Evolutionary conservation across 495 filamentous ascomycete species (phyloP), one percentile per base, ranked within the genome.

Genomic region (Jackrogersella multiformis): DNA sequence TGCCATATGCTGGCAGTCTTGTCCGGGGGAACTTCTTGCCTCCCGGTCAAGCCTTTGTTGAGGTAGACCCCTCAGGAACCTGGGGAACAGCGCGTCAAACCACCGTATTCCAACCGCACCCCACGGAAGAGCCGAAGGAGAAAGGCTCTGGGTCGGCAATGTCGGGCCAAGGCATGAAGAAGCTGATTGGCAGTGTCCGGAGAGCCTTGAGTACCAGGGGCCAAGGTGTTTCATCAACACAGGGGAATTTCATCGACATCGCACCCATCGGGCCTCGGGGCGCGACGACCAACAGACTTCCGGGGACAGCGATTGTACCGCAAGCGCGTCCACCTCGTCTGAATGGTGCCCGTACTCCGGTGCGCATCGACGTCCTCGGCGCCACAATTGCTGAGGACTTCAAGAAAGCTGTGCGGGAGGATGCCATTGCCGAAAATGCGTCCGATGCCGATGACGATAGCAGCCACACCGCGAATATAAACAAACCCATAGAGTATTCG

Each of bases 171-270:
- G 91, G 92, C 1, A 89, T 98, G 81, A 92, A 88, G 75, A 95
- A 88, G 66, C 81, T 98, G 2, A 82, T 99, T 44, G 94, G 94
- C 0, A 93, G 90, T 63, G 92, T 98, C 32, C 89, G 92, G 41
- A 90, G 94, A 34, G 94, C 89, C n/a, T 75, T 97, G 48, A 92
- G 93, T 68, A 92, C 85, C 38, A 90, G 87, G 32, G 81, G 76
- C 5, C 77, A 73, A 76, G 84, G 66, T 69, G 76, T 67, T 71
- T 80, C 81, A 7, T 78, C 79, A 2, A 79, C 78, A 1, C 82
- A 84, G 32, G 80, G 73, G n/a, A 76, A 73, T 39, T 79, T 79
- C 45, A 78, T 81, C 66, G 78, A 82, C 56, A 81, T 85, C 24
- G 80, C 80, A 28, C 82, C 82, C 12, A 77, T 84, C 56, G 83